phyloP scores from a whole-genome alignment of 2,329 filamentous ascomycete species.

The Diplodia seriata region DNA sequence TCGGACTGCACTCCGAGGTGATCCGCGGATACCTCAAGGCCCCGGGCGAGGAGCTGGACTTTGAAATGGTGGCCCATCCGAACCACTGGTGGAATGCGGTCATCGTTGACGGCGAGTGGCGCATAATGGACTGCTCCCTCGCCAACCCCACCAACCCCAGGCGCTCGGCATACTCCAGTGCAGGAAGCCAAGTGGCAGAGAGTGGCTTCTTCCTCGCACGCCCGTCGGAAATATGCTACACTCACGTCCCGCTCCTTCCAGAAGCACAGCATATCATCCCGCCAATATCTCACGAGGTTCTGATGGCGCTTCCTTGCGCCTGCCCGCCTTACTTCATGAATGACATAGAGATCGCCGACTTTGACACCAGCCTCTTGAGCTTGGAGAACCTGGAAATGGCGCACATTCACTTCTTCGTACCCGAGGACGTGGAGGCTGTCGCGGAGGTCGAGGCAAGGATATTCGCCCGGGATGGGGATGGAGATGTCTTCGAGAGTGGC shows the following conservation, averaged over 20 bases:
- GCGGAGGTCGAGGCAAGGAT: slow-evolving; percentile 89
- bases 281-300: slow-evolving; percentile 80
- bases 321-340: slow-evolving; percentile 90
- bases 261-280: slow-evolving; percentile 93
- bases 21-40: slow-evolving; percentile 89
- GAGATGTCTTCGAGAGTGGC: slow-evolving; percentile 91
- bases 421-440: slow-evolving; percentile 86
- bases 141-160: slow-evolving; percentile 90
- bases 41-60: slow-evolving; percentile 77
- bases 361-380: slow-evolving; percentile 84
- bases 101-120: slow-evolving; percentile 92
- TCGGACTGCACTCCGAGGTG: slow-evolving; percentile 86
- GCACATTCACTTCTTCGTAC: slow-evolving; percentile 86
- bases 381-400: slow-evolving; percentile 94
- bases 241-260: slow-evolving; percentile 87
- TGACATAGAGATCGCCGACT: slow-evolving; percentile 79
- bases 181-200: slow-evolving; percentile 74
- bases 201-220: slow-evolving; percentile 92
- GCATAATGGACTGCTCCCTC: slow-evolving; percentile 92
- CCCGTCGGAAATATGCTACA: slow-evolving; percentile 91
- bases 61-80: slow-evolving; percentile 80
- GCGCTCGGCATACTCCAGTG: slow-evolving; percentile 77
- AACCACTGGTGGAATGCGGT: slow-evolving; percentile 99
- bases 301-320: slow-evolving; percentile 84
- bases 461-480: slow-evolving; percentile 82